These are phyloP conservation scores for Phytophthora sansomeana DNA, from an alignment of 352 stramenopile species.

Conservation along the genomic window DNA sequence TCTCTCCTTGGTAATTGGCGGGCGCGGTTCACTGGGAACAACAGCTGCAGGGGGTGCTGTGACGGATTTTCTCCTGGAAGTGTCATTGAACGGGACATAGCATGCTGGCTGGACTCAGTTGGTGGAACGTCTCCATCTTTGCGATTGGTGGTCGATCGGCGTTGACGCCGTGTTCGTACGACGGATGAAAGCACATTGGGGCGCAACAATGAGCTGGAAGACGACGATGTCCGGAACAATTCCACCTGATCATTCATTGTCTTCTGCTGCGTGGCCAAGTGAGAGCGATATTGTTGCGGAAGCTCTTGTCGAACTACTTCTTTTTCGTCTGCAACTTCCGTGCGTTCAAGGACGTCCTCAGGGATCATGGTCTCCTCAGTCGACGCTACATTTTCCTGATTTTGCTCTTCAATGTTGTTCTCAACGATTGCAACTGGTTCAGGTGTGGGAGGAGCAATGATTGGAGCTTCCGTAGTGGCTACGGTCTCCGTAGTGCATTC, in stretches of 20 bases:
- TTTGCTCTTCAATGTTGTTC: conserved; percentile 4
- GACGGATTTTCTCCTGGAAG: background rate
- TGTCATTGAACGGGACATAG: conserved; percentile 1
- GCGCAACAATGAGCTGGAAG: conserved; percentile 12
- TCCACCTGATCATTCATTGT: conserved; percentile 34
- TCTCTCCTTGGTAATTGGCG: conserved; percentile 44
- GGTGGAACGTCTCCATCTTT: conserved; percentile 32
- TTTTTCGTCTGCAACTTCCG: conserved; percentile 7
- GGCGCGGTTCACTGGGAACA: conserved; percentile 10
- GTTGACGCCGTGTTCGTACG: conserved; percentile 47
- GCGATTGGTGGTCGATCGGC: conserved; percentile 33
- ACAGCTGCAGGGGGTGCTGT: conserved; percentile 2
- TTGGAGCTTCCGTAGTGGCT: background rate
- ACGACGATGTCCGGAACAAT: conserved; percentile 34
- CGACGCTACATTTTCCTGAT: background rate
- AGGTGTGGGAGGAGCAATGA: background rate
- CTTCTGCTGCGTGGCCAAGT: conserved; percentile 40
- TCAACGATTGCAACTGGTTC: background rate
- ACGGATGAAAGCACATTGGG: conserved; percentile 17
- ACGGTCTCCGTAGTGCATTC: conserved; percentile 32
- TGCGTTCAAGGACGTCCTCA: conserved; percentile 1
- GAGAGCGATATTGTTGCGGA: conserved; percentile 32
- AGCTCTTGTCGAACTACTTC: conserved; percentile 19
- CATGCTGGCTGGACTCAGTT: background rate
- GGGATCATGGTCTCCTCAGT: conserved; percentile 1